Conservation (phyloP, 805 yeast species). For the Lachancea mirantina region DNA sequence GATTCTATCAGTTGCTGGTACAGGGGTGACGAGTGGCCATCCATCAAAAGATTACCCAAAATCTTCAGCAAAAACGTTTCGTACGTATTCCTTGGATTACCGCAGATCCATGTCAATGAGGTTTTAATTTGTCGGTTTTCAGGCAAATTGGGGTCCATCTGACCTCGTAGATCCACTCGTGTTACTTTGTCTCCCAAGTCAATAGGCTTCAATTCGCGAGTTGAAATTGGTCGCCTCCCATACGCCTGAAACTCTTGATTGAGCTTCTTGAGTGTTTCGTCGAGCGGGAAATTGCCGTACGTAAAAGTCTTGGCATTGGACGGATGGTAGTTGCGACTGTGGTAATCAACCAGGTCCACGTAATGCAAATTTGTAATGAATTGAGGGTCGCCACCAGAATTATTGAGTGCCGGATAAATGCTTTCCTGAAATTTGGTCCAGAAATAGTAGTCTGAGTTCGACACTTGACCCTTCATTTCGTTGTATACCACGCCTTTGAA, state of each 20-base stretch:
- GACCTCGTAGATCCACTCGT: constrained; percentile 50
- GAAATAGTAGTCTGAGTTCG: constrained; percentile 77
- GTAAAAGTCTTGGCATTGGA: constrained; percentile 82
- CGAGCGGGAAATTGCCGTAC: constrained; percentile 71
- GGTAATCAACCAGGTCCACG: constrained; percentile 73
- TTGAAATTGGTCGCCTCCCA: constrained; percentile 40
- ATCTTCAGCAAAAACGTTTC: constrained; percentile 67
- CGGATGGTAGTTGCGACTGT: constrained; percentile 73
- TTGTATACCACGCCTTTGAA: constrained; percentile 96
- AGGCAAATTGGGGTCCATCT: constrained; percentile 71
- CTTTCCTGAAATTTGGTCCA: constrained; percentile 80
- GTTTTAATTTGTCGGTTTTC: constrained; percentile 63
- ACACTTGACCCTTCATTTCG: constrained; percentile 97
- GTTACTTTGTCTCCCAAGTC: constrained; percentile 30
- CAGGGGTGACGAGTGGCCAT: constrained; percentile 88
- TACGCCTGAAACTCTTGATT: constrained; percentile 43
- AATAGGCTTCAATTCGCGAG: constrained; percentile 36
- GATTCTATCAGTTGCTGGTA: constrained; percentile 82
- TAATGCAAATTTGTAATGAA: constrained; percentile 67
- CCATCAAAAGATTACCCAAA: constrained; percentile 63
- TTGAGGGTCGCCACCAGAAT: constrained; percentile 92
- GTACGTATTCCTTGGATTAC: constrained; percentile 61
- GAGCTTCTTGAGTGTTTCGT: constrained; percentile 50
- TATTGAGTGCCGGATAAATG: constrained; percentile 75
- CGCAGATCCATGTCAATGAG: constrained; percentile 85